Conservation (phyloP, 148 eudicot genomes). For the Vaccinium corymbosum region DNA sequence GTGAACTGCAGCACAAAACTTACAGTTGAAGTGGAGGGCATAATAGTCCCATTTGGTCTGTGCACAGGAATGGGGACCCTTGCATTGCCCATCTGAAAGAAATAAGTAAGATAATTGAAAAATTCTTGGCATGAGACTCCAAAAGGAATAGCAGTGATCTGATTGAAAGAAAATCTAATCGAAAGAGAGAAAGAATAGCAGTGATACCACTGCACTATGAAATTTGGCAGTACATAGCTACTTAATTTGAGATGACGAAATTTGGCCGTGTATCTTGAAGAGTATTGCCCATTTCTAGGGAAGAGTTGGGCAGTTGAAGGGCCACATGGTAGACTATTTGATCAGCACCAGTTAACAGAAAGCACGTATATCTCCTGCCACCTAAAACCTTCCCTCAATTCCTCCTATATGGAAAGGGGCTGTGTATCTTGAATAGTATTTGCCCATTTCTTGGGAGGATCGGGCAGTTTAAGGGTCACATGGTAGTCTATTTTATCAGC, state of each 20-base stretch:
- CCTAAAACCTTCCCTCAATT: too few relatives aligned
- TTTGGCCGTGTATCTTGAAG: too few relatives aligned
- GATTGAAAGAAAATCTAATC: neutral
- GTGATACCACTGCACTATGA: neutral
- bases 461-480: too few relatives aligned
- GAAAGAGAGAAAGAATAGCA: neutral
- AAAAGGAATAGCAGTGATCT: neutral
- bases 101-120: neutral
- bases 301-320: too few relatives aligned
- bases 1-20: slow-evolving; percentile 17
- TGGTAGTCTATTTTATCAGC: too few relatives aligned
- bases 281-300: too few relatives aligned
- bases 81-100: slow-evolving; percentile 35
- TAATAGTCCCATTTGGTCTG: slow-evolving; percentile 41
- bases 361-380: too few relatives aligned
- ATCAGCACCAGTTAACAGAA: too few relatives aligned
- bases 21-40: slow-evolving; percentile 42
- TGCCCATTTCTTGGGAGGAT: too few relatives aligned
- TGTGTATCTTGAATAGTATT: too few relatives aligned
- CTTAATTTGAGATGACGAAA: neutral
- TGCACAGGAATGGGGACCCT: slow-evolving; percentile 41
- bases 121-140: neutral
- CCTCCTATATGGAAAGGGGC: too few relatives aligned
- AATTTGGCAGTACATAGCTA: neutral
- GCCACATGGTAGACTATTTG: too few relatives aligned